Base-by-base conservation (phyloP, 805 yeast genomes). In the Brettanomyces anomalus region DNA sequence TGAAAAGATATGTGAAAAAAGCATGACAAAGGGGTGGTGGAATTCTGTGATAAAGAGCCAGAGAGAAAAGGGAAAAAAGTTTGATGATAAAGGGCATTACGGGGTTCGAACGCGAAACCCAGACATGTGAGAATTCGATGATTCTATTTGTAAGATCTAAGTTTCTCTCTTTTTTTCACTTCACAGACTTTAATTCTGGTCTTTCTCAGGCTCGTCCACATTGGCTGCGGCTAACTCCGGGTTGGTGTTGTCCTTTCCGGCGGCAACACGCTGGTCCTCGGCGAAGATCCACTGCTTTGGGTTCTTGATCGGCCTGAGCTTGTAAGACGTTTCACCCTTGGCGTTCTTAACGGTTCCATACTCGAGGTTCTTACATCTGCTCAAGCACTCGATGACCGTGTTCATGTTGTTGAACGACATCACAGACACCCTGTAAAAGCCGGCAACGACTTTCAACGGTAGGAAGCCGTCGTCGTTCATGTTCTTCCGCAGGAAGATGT, bases 401-500 rank as follows among this genome's bases (percentile, higher is more conserved):
- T 62, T 61, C 32, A 66, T 42, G 52, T 79, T 79, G 41, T 81
- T 82, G 41, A 68, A 72, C 43, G 81, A 72, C 37, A 84, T 65
- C 45, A 77, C 73, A 57, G 79, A 76, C 52, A 90, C 79, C 56
- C 96, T 76, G 67, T 82, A 78, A 62, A 88, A 88, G 46, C 71
- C 67, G 46, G 86, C 77, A 49, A 87, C 71, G 44, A 77, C 70
- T 5, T 61, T 56, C 45, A 87, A 62, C 30, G 80, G 77, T 43
- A 88, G 72, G 71, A 81, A 80, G 20, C 96, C 96, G 46, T 77
- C 70, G 38, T 72, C 54, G 61, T 81, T 76, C 94, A 90, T 85
- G 55, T 84, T 85, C 50, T 77, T 74, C 63, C 96, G 78, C 64
- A 93, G 71, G 59, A 66, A 90, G 41, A 81, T 67, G 65, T 93